A percentile compares a stretch with the other conserved stretches of the same genome.
phyloP scores from a whole-genome alignment of 257 asterid species.

The Fraxinus pennsylvanica region DNA sequence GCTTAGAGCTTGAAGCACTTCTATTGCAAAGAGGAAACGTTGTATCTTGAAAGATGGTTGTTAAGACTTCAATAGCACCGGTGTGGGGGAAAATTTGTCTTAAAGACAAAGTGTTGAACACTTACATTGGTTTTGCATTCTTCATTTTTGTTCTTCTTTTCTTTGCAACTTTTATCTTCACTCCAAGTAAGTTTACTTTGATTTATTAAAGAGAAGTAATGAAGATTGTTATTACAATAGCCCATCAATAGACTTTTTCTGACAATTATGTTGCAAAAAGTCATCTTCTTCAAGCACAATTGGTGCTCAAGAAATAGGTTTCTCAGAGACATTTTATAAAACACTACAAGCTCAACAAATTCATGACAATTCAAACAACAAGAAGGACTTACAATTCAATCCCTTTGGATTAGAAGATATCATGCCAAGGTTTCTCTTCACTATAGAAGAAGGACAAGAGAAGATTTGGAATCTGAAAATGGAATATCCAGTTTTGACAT shows the following conservation, averaged over 20 bases:
- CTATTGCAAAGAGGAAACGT: too few relatives aligned
- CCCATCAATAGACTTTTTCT: conserved; percentile 31
- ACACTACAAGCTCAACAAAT: conserved; percentile 42
- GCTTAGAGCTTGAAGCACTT: too few relatives aligned
- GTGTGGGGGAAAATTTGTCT: too few relatives aligned
- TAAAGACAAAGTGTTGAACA: too few relatives aligned
- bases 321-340: conserved; percentile 39
- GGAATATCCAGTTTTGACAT: conserved; percentile 39
- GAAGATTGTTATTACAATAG: conserved; percentile 33
- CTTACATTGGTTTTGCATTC: too few relatives aligned
- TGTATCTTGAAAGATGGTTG: too few relatives aligned
- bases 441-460: conserved; percentile 72
- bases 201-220: conserved; percentile 25
- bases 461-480: conserved; percentile 74
- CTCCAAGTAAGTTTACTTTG: too few relatives aligned
- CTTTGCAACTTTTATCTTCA: too few relatives aligned
- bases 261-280: conserved; percentile 36
- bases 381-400: conserved; percentile 36
- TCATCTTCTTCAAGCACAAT: conserved; percentile 32
- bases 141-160: too few relatives aligned
- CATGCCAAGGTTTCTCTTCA: conserved; percentile 61
- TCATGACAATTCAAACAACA: conserved; percentile 26
- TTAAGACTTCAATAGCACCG: too few relatives aligned
- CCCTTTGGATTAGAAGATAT: conserved; percentile 35
- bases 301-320: conserved; percentile 35